Evolutionary conservation across 2,329 filamentous ascomycete species (phyloP).

Genomic region (Aspergillus amoenus): DNA sequence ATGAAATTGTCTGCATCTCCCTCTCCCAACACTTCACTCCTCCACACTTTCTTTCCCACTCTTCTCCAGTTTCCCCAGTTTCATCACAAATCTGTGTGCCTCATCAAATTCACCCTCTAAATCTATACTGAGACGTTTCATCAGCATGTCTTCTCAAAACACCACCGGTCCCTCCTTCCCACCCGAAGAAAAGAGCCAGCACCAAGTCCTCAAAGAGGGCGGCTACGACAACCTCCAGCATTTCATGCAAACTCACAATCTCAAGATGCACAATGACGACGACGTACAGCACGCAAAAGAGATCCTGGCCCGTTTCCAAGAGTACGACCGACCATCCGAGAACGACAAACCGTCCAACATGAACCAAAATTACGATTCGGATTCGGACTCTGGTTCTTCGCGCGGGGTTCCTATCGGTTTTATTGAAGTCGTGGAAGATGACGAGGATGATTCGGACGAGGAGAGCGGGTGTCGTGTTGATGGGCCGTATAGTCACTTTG

Average conservation of each 20-base stretch:
- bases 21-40: neutral
- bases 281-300: slow-evolving; percentile 5
- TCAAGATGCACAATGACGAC: neutral
- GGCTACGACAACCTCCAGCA: slow-evolving; percentile 7
- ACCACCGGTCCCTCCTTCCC: neutral
- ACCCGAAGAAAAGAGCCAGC: slow-evolving; percentile 5
- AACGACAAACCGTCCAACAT: neutral
- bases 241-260: slow-evolving; percentile 9
- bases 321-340: neutral
- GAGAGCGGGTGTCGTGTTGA: neutral
- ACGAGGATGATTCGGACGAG: neutral
- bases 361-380: neutral
- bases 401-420: neutral
- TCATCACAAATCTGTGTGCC: neutral
- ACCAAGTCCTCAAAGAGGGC: slow-evolving; percentile 4
- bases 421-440: neutral
- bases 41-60: neutral
- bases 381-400: neutral
- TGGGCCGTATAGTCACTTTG: neutral
- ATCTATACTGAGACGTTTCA: neutral
- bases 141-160: slow-evolving; percentile 2
- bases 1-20: neutral
- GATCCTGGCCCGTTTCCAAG: slow-evolving; percentile 5
- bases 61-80: neutral
- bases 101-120: neutral